Percentiles rank a stretch among this genome's conserved stretches.
Conservation (phyloP, 2,329 filamentous ascomycete species). For the Alternaria consortialis region DNA sequence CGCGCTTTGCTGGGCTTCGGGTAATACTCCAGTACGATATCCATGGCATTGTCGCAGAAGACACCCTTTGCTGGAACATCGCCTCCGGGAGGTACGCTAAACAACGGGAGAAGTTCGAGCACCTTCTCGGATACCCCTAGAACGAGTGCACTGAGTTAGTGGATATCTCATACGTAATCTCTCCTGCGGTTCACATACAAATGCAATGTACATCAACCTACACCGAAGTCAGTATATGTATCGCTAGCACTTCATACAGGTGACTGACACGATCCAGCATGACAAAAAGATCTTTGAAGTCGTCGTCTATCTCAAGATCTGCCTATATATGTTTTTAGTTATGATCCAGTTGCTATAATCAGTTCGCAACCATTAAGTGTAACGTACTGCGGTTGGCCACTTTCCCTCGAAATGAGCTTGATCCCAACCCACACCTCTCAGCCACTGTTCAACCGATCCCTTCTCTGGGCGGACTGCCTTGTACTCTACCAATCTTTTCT, state of each 20-base stretch:
- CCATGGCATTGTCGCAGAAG: slow-evolving; percentile 79
- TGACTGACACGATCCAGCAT: slow-evolving; percentile 69
- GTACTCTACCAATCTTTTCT: slow-evolving; percentile 62
- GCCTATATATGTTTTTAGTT: slow-evolving; percentile 50
- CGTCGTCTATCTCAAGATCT: slow-evolving; percentile 64
- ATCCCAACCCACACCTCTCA: slow-evolving; percentile 75
- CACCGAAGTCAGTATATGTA: background rate
- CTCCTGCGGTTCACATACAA: slow-evolving; percentile 48
- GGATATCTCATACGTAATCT: background rate
- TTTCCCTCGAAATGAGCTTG: slow-evolving; percentile 69
- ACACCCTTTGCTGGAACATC: slow-evolving; percentile 73
- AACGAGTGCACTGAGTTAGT: background rate
- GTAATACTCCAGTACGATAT: slow-evolving; percentile 65
- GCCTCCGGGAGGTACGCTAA: slow-evolving; percentile 68
- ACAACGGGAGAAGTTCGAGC: slow-evolving; percentile 65
- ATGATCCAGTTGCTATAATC: background rate
- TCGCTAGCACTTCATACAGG: background rate
- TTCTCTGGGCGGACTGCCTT: slow-evolving; percentile 59
- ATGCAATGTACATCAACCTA: slow-evolving; percentile 72
- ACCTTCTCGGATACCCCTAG: slow-evolving; percentile 68
- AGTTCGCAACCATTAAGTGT: background rate
- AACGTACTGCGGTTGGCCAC: slow-evolving; percentile 69
- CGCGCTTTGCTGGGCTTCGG: slow-evolving; percentile 64
- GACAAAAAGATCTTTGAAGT: slow-evolving; percentile 66
- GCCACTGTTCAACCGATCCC: slow-evolving; percentile 67